A percentile compares a stretch with the other conserved stretches of the same genome.
phyloP scores from a whole-genome alignment of 2,329 filamentous ascomycete species.

The Conoideocrella luteorostrata region DNA sequence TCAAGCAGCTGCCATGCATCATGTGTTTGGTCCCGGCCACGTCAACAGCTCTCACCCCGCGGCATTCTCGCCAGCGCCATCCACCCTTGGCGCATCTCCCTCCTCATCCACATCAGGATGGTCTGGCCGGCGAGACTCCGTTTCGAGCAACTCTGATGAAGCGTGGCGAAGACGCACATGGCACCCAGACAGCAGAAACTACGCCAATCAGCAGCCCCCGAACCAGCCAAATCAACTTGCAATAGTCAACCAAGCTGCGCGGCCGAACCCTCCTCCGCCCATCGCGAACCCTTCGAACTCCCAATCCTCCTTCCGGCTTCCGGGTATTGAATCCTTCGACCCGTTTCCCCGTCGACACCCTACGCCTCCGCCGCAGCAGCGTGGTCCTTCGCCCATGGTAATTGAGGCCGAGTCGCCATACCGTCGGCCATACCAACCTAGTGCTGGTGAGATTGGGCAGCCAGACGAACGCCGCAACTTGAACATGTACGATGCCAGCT shows the following conservation, averaged over 20 bases:
- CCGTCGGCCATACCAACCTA: slow-evolving; percentile 22
- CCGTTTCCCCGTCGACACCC: slow-evolving; percentile 55
- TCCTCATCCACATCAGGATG: slow-evolving; percentile 57
- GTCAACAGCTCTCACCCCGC: slow-evolving; percentile 48
- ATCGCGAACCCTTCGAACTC: slow-evolving; percentile 39
- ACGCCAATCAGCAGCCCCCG: slow-evolving; percentile 46
- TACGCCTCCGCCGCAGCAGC: slow-evolving; percentile 58
- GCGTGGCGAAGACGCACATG: slow-evolving; percentile 81
- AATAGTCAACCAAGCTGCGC: slow-evolving; percentile 62
- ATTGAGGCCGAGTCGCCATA: slow-evolving; percentile 49
- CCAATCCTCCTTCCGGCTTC: slow-evolving; percentile 62
- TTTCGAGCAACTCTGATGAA: slow-evolving; percentile 57
- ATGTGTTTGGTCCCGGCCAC: slow-evolving; percentile 47
- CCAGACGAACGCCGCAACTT: slow-evolving; percentile 43
- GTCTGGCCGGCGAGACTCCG: slow-evolving; percentile 57
- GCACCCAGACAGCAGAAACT: slow-evolving; percentile 72
- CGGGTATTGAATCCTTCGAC: slow-evolving; percentile 89
- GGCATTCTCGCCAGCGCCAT: slow-evolving; percentile 50
- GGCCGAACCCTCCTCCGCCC: slow-evolving; percentile 46
- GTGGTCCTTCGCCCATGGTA: slow-evolving; percentile 70
- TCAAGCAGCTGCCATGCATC: slow-evolving; percentile 56
- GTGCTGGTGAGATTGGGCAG: slow-evolving; percentile 22
- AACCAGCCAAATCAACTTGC: slow-evolving; percentile 67
- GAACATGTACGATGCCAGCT: slow-evolving; percentile 57
- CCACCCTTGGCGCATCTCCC: slow-evolving; percentile 58